Conservation (phyloP, 2,329 filamentous ascomycete genomes). For the Alternaria arbusti region DNA sequence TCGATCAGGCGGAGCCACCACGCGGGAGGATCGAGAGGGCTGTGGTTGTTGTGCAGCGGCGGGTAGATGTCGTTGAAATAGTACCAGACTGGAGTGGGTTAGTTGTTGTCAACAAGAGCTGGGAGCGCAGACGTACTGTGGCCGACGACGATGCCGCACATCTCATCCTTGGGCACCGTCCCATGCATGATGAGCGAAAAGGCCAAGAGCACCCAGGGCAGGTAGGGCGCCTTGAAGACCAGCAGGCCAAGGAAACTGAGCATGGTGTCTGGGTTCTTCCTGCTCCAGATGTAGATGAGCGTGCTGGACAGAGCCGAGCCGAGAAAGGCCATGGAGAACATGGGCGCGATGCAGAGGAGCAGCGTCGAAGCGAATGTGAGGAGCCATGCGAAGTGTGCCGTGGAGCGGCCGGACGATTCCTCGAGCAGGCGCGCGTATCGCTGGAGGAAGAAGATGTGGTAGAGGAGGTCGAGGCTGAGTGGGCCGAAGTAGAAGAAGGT, state of each 20-base stretch:
- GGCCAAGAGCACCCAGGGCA: constrained; percentile 94
- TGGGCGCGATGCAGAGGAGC: constrained; percentile 80
- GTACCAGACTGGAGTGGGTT: constrained; percentile 73
- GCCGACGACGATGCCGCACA: constrained; percentile 92
- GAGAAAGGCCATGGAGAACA: constrained; percentile 91
- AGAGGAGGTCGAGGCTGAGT: constrained; percentile 89
- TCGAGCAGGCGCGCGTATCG: constrained; percentile 94
- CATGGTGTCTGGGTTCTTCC: constrained; percentile 88
- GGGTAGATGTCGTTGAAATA: constrained; percentile 98
- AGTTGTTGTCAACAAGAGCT: not conserved
- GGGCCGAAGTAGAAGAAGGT: constrained; percentile 98
- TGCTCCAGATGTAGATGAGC: constrained; percentile 96
- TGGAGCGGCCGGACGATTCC: constrained; percentile 88
- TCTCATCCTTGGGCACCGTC: constrained; percentile 89
- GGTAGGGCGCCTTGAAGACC: constrained; percentile 90
- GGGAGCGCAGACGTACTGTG: constrained; percentile 60
- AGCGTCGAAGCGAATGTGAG: constrained; percentile 82
- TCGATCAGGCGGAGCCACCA: constrained; percentile 92
- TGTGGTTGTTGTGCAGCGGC: constrained; percentile 80
- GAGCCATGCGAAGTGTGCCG: constrained; percentile 94
- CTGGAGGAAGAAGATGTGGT: constrained; percentile 98
- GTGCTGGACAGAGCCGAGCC: constrained; percentile 93
- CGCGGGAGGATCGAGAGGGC: constrained; percentile 84
- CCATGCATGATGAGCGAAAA: constrained; percentile 93
- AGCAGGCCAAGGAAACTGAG: constrained; percentile 85